These are phyloP conservation scores for Tricladium varicosporioides DNA, from an alignment of 2,329 filamentous ascomycete genomes.

Conservation along the genomic window DNA sequence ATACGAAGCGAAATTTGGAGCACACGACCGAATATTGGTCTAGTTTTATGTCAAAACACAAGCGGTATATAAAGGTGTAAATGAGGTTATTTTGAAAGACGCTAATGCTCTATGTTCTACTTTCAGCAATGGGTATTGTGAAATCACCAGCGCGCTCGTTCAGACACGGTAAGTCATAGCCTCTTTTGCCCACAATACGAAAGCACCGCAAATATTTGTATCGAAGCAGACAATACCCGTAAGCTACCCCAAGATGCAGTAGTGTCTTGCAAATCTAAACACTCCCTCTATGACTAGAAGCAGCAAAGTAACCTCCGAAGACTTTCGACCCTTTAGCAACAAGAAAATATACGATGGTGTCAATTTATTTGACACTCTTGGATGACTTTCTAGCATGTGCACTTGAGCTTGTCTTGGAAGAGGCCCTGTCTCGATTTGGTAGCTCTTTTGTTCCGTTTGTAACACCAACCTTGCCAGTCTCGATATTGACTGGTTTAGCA, in stretches of 20 bases:
- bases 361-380: constrained; percentile 35
- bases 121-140: not conserved
- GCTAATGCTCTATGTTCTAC: constrained; percentile 1
- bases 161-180: no score
- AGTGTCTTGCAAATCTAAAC: not conserved
- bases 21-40: no score
- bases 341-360: not conserved
- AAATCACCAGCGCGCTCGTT: not conserved
- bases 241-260: not conserved
- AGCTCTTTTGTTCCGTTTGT: constrained; percentile 21
- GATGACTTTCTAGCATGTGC: constrained; percentile 36
- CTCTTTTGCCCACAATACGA: not conserved
- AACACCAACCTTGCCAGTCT: constrained; percentile 31
- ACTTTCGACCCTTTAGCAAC: not conserved
- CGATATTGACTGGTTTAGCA: constrained; percentile 32
- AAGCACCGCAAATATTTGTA: not conserved
- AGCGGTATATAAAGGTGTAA: not conserved
- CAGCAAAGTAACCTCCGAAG: no score
- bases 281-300: not conserved
- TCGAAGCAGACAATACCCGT: not conserved
- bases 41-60: no score
- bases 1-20: no score
- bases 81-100: not conserved
- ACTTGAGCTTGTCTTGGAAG: constrained; percentile 35
- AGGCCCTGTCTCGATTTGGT: constrained; percentile 30